phyloP scores from a whole-genome alignment of 345 rosid genomes.

The Mallotus nudiflorus region DNA sequence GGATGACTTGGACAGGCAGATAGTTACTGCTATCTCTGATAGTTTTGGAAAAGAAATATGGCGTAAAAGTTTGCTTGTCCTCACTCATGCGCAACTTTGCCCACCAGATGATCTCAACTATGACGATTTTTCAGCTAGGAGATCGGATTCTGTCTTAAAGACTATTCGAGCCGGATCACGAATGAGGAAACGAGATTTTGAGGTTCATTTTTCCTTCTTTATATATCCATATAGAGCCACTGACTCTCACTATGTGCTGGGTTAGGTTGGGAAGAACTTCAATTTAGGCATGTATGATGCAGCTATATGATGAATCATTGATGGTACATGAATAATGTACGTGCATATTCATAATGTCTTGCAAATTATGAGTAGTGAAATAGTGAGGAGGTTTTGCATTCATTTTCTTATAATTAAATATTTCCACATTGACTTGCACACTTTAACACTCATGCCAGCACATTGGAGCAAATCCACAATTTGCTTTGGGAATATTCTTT shows the following conservation, averaged over 20 bases:
- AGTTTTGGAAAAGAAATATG: conserved; percentile 82
- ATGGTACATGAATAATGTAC: background rate
- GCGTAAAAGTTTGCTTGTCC: conserved; percentile 70
- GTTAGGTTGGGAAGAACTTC: background rate
- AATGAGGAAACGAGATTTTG: conserved; percentile 52
- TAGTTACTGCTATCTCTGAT: conserved; percentile 60
- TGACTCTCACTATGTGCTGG: background rate
- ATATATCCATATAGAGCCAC: background rate
- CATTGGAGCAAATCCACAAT: background rate
- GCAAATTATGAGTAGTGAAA: background rate
- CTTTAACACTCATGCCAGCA: background rate
- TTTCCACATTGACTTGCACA: background rate
- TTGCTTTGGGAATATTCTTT: conserved; percentile 2
- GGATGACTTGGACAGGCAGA: conserved; percentile 82
- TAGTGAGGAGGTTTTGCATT: background rate
- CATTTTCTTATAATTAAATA: background rate
- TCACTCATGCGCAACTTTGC: conserved; percentile 83
- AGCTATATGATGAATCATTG: conserved; percentile 1
- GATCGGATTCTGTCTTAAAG: conserved; percentile 71
- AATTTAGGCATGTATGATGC: background rate
- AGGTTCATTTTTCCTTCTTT: conserved; percentile 38
- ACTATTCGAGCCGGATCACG: conserved; percentile 56
- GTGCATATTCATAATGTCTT: conserved; percentile 8
- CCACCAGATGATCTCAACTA: conserved; percentile 76
- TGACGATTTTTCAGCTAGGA: conserved; percentile 58